Base-by-base conservation (phyloP, 176 grass and related monocot genomes). In the Urochloa ruziziensis region DNA sequence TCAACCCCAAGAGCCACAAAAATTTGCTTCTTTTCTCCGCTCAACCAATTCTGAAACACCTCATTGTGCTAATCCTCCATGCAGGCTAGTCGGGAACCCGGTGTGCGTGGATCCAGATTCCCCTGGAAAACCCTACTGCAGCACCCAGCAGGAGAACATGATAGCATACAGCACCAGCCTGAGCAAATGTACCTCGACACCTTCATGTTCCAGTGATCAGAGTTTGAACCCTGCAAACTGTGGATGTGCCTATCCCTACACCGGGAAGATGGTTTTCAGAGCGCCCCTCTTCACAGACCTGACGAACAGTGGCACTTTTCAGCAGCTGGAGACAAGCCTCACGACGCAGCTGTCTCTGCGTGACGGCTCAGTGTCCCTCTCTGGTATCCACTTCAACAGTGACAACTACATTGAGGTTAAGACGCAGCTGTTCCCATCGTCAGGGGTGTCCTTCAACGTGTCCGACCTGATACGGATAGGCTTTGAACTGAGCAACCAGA, bases 261-360 rank as follows among this genome's bases (percentile, higher is more conserved):
- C 66, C 4, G 96, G 96, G 25, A 60, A 59, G 58, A 94, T 99
- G 87, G 17, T 83, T 36, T 94, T 91, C 51, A 90, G 96, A 77
- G 96, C 93, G 43, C 96, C 96, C 0, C 28, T 19, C 1, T 99
- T 99, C 80, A 59, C 40, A 0, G 89, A 94, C 80, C 0, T 96
- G 64, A 78, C 85, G 25, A 40, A 81, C 74, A 85, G 13, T 21
- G 17, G 3, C 2, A 16, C 14, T 0, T 99, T 99, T 76, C 46
- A 96, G 80, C 1, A 74, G 34, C 30, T 99, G 27, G 93, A 96
- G 74, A 6, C 8, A 6, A 94, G 10, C 82, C 65, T 96, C 29
- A 76, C 17, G 49, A 54, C 13, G 14, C 17, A 86, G 3, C 47
- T 94, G 25, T 6, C 10, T 1, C 87, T 96, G n/a, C 78, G 72